phyloP scores from a whole-genome alignment of 352 stramenopile species.

The Aphanomyces stellatus region DNA sequence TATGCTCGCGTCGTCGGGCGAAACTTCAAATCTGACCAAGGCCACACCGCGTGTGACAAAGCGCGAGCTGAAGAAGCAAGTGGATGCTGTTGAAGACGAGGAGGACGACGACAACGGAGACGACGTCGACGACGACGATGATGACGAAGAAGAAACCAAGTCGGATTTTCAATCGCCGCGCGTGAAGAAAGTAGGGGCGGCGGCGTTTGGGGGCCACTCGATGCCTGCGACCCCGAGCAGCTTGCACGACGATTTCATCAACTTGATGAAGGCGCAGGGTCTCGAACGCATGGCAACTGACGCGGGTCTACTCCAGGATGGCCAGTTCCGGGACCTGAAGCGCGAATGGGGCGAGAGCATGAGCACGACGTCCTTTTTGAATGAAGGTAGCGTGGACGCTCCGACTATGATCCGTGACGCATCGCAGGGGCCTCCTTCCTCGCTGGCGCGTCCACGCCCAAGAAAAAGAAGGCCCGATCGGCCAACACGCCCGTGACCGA shows the following conservation, averaged over 20 bases:
- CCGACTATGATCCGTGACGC: not conserved
- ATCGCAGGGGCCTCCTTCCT: not conserved
- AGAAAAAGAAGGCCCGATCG: constrained; percentile 35
- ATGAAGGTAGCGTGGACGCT: not conserved
- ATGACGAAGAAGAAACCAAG: constrained; percentile 1
- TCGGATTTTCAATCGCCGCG: constrained; percentile 23
- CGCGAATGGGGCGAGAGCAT: constrained; percentile 23
- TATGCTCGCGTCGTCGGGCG: not conserved
- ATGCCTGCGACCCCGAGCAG: constrained; percentile 48
- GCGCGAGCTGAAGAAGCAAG: constrained; percentile 70
- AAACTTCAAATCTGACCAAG: not conserved
- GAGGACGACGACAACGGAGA: constrained; percentile 34
- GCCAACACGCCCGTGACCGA: constrained; percentile 24
- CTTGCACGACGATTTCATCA: constrained; percentile 82
- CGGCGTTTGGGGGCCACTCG: constrained; percentile 1
- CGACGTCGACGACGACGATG: not conserved
- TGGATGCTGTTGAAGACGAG: constrained; percentile 65
- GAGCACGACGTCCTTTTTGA: not conserved
- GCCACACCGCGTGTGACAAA: constrained; percentile 39
- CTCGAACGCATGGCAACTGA: constrained; percentile 80
- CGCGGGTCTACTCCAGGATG: constrained; percentile 63
- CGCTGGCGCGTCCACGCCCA: constrained; percentile 29
- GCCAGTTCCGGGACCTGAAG: constrained; percentile 51
- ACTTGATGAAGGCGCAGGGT: constrained; percentile 77
- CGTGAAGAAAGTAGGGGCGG: not conserved